Base-by-base conservation (phyloP, 176 grass and related monocot genomes). In the Musa schizocarpa region DNA sequence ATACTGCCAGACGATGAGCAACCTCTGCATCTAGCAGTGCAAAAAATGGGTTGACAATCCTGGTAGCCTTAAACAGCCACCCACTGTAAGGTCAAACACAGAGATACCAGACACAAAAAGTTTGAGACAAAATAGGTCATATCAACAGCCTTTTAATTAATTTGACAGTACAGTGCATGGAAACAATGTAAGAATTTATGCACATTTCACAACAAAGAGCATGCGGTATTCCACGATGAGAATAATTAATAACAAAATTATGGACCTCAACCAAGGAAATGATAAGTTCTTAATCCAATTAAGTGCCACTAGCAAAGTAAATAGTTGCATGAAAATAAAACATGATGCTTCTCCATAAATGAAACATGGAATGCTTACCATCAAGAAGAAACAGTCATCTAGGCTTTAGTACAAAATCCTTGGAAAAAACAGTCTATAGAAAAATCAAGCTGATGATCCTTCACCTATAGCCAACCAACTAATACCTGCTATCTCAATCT, bases 51-150 rank as follows among this genome's bases (percentile, higher is more conserved):
- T 94, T 99, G 77, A 84, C 78, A 13, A 87, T 76, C 85, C 88
- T 86, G 48, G 91, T 94, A 8, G 89, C 87, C 69, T 94, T 84
- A 61, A 99, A 99, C 67, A 99, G 59, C 95, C 88, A 99, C 29
- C 91, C 88, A 71, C 95, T 99, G 84, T 6, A 43, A 43, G 34
- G 34, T 69, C 43, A 69, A 70, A 70, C 20, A 14, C 9, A 50
- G 68, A 51, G 17, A 51, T 70, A 70, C 2, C 9, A 50, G 25
- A 21, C 17, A 11, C 8, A 50, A 8, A 70, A 69, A 50, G 20
- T 20, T 0, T 68, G 3, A 34, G 26, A 22, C 1, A 12, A 34
- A 68, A 65, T 34, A 34, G 24, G 25, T 70, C 13, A 70, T 20
- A 51, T 10, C 16, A 20, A 70, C 48, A 50, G 8, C 9, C 58